Conservation (phyloP, 2,329 filamentous ascomycete species). For the Ceratocystis lukuohia region DNA sequence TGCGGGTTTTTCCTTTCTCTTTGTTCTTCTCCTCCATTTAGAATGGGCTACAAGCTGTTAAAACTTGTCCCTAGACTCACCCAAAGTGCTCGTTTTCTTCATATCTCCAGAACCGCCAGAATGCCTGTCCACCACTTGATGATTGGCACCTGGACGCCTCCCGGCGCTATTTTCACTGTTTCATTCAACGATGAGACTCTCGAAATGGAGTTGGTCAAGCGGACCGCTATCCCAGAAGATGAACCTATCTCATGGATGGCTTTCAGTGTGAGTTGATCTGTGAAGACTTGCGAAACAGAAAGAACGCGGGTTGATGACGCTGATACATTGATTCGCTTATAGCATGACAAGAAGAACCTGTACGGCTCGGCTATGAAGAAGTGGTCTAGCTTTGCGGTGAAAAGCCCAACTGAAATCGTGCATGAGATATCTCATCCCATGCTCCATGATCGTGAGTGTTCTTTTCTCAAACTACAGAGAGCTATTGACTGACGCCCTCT, state of each 20-base stretch:
- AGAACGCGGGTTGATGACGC: no score
- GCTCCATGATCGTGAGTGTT: constrained; percentile 53
- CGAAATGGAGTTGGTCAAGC: constrained; percentile 61
- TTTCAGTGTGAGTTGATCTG: constrained; percentile 51
- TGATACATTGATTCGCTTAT: background rate
- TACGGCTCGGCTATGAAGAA: constrained; percentile 91
- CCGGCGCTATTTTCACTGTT: constrained; percentile 80
- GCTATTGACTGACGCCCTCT: constrained; percentile 17
- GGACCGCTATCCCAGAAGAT: constrained; percentile 65
- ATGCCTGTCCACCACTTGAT: constrained; percentile 80
- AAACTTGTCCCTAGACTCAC: background rate
- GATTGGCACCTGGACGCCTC: constrained; percentile 83
- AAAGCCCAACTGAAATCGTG: constrained; percentile 59
- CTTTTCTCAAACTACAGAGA: background rate
- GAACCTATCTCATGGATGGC: constrained; percentile 93
- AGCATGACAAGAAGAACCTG: constrained; percentile 72
- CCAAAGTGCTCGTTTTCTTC: background rate
- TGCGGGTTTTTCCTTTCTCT: background rate
- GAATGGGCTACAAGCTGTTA: background rate
- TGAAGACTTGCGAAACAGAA: no score
- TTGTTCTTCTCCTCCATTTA: background rate
- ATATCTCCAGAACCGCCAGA: constrained; percentile 23
- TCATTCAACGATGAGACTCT: constrained; percentile 73
- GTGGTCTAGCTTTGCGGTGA: constrained; percentile 71
- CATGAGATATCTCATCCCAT: constrained; percentile 65